Percentiles rank a stretch among this genome's conserved stretches.
These are phyloP conservation scores for Neurospora tetrasperma DNA, from an alignment of 495 filamentous ascomycete genomes.

Conservation along the genomic window DNA sequence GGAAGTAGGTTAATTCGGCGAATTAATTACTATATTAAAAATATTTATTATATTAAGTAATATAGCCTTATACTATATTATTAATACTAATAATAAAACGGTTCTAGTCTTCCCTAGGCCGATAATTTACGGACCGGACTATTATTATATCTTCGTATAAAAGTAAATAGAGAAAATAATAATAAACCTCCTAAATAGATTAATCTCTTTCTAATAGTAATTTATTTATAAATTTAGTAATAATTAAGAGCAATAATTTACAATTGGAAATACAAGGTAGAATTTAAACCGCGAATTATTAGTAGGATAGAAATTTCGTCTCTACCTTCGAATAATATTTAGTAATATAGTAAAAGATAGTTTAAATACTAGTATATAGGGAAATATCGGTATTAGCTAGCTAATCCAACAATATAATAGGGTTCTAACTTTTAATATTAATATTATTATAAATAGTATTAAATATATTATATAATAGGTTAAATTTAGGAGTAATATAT, in stretches of 20 bases:
- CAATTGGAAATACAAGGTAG: too few relatives aligned
- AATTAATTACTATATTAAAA: neutral
- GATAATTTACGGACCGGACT: too few relatives aligned
- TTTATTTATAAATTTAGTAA: too few relatives aligned
- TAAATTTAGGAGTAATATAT: neutral
- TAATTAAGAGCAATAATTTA: too few relatives aligned
- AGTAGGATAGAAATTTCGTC: neutral
- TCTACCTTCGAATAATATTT: neutral
- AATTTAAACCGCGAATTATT: neutral
- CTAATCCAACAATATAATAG: neutral
- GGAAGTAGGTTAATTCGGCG: neutral
- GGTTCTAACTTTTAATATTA: too few relatives aligned
- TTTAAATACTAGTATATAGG: neutral
- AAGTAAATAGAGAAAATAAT: too few relatives aligned
- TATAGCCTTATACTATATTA: neutral
- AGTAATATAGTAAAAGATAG: neutral
- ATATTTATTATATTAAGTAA: neutral
- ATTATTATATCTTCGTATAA: too few relatives aligned
- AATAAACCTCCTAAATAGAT: too few relatives aligned
- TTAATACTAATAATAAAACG: neutral
- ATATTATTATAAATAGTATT: neutral
- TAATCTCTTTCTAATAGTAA: too few relatives aligned
- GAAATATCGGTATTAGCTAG: neutral
- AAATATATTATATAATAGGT: neutral
- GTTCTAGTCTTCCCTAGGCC: neutral